Evolutionary conservation across 2,329 filamentous ascomycete genomes (phyloP).

Genomic region (Phyllosticta paracitricarpa): DNA sequence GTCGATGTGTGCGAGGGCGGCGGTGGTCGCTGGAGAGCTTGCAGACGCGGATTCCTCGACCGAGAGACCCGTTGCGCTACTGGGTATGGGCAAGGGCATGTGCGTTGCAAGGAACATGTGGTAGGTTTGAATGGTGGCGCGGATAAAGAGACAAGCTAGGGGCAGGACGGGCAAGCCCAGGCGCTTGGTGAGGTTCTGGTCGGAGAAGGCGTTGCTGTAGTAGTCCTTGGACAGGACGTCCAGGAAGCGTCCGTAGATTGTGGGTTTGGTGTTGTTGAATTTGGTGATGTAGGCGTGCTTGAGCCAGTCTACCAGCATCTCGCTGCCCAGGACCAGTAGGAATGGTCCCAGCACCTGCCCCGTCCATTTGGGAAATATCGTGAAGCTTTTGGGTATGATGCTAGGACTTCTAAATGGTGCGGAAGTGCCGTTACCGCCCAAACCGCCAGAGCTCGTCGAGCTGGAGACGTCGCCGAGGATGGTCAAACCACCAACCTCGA

Average conservation of each 20-base stretch:
- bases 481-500: conserved; percentile 83
- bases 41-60: conserved; percentile 38
- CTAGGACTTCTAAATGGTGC: conserved; percentile 54
- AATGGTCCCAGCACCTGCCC: conserved; percentile 90
- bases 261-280: conserved; percentile 93
- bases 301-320: conserved; percentile 93
- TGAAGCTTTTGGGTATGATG: conserved; percentile 84
- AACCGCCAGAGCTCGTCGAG: conserved; percentile 15
- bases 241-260: conserved; percentile 78
- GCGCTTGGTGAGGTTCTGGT: conserved; percentile 80
- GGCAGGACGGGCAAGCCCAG: conserved; percentile 87
- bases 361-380: conserved; percentile 73
- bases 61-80: conserved; percentile 54
- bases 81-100: conserved; percentile 62
- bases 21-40: conserved; percentile 61
- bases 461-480: conserved; percentile 25
- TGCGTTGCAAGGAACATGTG: conserved; percentile 94
- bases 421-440: conserved; percentile 40
- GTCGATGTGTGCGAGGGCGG: conserved; percentile 71
- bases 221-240: conserved; percentile 97
- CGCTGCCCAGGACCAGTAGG: conserved; percentile 83
- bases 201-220: conserved; percentile 91
- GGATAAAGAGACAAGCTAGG: conserved; percentile 87
- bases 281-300: conserved; percentile 98
- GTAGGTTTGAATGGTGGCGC: conserved; percentile 89